Evolutionary conservation across 2,329 filamentous ascomycete species (phyloP), one percentile per base, ranked within the genome.

Genomic region (Albifimbria verrucaria): DNA sequence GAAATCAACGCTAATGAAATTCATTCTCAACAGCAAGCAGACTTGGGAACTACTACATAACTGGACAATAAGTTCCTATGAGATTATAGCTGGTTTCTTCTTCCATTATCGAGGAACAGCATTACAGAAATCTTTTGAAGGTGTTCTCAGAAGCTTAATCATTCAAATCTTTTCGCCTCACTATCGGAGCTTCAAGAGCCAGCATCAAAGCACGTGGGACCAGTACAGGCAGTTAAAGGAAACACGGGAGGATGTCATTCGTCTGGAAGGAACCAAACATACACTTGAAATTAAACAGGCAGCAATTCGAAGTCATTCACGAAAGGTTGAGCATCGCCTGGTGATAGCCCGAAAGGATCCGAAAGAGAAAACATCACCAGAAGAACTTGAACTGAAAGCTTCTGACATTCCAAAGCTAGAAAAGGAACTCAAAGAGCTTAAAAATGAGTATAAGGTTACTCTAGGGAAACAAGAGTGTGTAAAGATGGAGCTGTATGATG

Each of bases 1-100:
- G n/a, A 46, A 46, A 24, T 46, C 43, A 11, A 46, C 43, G 21
- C 43, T 46, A 9, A 46, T 46, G 43, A 46, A 46, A 22, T 46
- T 22, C 24, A 10, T 46, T 5, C n/a, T 22, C 21, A 21, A 24
- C 9, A 12, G 22, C n/a, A 6, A 22, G 10, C 17, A 22, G 11
- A 46, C 22, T 11, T 12, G 18, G 22, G 43, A 46, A 9, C 18
- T 46, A 9, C 22, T 46, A 24, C 43, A 46, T 24, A 21, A 46
- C 21, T 46, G 43, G 43, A 46, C 11, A n/a, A 22, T 5, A 11
- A 24, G 22, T 9, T 46, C 43, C 9, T 24, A 7, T 9, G n/a
- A 46, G 11, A 46, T 24, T 15, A 15, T 10, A 15, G 43, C 22
- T 12, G 43, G 43, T 9, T 46, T 46, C 21, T 46, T 46, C 43